Base-by-base conservation (phyloP, 345 rosid genomes). In the Populus alba region DNA sequence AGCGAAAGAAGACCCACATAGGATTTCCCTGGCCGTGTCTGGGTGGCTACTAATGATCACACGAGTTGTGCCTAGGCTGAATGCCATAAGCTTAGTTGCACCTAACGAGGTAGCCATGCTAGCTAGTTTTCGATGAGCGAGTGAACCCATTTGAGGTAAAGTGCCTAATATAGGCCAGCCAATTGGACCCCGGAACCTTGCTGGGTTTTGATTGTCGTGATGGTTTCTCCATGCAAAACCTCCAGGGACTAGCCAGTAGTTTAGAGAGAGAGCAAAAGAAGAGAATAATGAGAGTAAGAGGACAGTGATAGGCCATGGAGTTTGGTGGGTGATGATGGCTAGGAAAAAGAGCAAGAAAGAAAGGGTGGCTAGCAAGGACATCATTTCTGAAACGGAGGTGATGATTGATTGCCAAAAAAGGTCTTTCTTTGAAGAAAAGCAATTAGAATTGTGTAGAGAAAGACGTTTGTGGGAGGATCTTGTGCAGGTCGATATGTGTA, bases 171-270 rank as follows among this genome's bases (percentile, higher is more conserved):
- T 0, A 1, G 93, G 93, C 90, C 90, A 88, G 0, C 95, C 93
- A 18, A 25, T 6, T 16, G 93, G 93, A 38, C 93, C 93, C 8
- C 70, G 77, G 45, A 88, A 88, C 43, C 76, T 76, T 3, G 78
- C 68, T 5, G 75, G 68, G 73, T 55, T 70, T 35, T 29, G 37
- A 15, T 25, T 38, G 37, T 55, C 49, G 43, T 15, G 72, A 85
- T 79, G 78, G 78, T 85, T 88, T 74, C 90, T 80, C 95, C 92
- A 91, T 79, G 95, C 95, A 75, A 86, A 85, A 33, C 95, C 95
- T 18, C 95, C 95, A 1, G 91, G 95, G 68, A 85, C 70, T 2
- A 87, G 61, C 86, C 88, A 89, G 85, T 41, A 74, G n/a, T 47
- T 85, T 7, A 83, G 74, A 23, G 76, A 66, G 65, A 83, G 75